Conservation (phyloP, 2,329 filamentous ascomycete genomes). For the Keithomyces neogunnii region DNA sequence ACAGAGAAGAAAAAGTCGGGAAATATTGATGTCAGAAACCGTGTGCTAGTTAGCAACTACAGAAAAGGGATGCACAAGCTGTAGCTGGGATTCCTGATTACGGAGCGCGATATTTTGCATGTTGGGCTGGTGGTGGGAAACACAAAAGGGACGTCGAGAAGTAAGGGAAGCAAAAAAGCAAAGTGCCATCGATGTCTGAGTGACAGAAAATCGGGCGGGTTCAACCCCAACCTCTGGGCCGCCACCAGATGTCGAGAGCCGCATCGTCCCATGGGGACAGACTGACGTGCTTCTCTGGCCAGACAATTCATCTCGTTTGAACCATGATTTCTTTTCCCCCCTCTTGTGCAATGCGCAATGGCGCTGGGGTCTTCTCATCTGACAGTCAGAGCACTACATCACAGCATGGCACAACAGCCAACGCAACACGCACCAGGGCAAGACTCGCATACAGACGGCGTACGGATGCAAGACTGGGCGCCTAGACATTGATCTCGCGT, state of each 20-base stretch:
- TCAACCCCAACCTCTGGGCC: background rate
- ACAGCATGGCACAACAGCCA: background rate
- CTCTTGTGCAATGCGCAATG: background rate
- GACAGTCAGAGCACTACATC: background rate
- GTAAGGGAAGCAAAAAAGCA: background rate
- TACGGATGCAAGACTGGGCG: too few relatives aligned
- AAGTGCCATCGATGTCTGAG: background rate
- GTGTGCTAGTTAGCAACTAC: background rate
- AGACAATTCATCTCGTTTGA: background rate
- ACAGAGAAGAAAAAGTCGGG: background rate
- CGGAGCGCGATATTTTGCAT: background rate
- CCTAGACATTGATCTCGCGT: background rate
- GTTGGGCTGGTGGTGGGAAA: background rate
- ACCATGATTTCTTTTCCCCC: background rate
- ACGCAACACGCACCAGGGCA: background rate
- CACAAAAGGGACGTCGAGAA: background rate
- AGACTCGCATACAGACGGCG: background rate
- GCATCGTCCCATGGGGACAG: constrained; percentile 1
- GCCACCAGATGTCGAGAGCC: constrained; percentile 1
- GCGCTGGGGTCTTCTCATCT: background rate
- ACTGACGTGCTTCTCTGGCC: background rate
- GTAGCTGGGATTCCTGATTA: background rate
- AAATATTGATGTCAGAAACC: background rate
- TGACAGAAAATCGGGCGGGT: background rate
- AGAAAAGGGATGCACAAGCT: background rate